Evolutionary conservation across 164 flowering plant genomes (phyloP), one percentile per base, ranked within the genome.

Genomic region (Stephania yunnanensis): DNA sequence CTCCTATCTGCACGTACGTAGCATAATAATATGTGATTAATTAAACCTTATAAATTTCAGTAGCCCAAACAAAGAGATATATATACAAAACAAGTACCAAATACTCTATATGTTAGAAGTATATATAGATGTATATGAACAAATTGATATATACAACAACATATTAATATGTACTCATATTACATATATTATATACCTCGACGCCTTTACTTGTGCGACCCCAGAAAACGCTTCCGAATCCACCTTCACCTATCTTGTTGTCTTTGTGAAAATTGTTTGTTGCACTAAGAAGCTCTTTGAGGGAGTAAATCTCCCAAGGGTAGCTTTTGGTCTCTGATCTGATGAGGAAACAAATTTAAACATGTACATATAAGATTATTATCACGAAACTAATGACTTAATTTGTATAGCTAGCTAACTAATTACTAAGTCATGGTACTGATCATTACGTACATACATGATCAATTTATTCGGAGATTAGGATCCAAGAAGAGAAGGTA

Each of bases 241-340:
- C 93, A 1, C 96, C 96, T 76, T 91, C 96, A 0, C 96, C 93
- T 15, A 90, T 85, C 86, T 91, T 91, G 83, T 89, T 87, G 64
- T 89, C 88, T 12, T 84, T 70, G 48, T 89, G 89, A 68, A 91
- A 91, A 72, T 84, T 85, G 83, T 89, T 87, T 68, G 97, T 91
- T 10, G 97, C 97, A 9, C 76, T 83, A 42, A 88, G 74, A 46
- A 91, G 85, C 85, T 91, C 93, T 75, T 85, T 90, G 29, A 90
- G 89, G 11, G 88, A 71, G 78, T 86, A 90, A 58, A 80, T 81
- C 55, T 88, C 87, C 97, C 94, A 89, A 63, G 90, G 93, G 72
- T 88, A 87, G 64, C 15, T 36, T 74, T 53, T 74, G 81, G 72
- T 36, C 74, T 45, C 74, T 83, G 72, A 31, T 76, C 42, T 71